Conservation (phyloP, 2,329 filamentous ascomycete species). For the Macroventuria anomochaeta region DNA sequence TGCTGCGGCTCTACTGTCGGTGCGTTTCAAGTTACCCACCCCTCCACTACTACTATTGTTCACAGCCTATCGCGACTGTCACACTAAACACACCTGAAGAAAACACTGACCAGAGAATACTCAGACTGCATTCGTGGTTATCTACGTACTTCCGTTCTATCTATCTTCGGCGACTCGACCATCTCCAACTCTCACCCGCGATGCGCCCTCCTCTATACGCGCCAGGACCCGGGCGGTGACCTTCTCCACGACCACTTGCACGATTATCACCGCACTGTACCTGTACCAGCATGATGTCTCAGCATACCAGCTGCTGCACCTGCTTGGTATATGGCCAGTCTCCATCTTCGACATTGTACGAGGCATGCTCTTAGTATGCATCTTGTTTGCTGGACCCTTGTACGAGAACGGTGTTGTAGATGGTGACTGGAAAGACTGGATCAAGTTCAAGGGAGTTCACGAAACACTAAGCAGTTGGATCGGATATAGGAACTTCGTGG, state of each 20-base stretch:
- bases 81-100: constrained; percentile 17
- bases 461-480: constrained; percentile 73
- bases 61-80: constrained; percentile 34
- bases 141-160: constrained; percentile 94
- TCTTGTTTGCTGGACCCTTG: constrained; percentile 84
- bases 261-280: constrained; percentile 69
- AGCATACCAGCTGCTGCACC: constrained; percentile 63
- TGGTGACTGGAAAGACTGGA: constrained; percentile 70
- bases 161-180: constrained; percentile 79
- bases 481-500: constrained; percentile 84
- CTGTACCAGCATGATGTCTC: constrained; percentile 63
- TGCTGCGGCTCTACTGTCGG: constrained; percentile 47
- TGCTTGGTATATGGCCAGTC: constrained; percentile 83
- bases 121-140: constrained; percentile 78
- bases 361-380: constrained; percentile 72
- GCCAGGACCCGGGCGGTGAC: constrained; percentile 83
- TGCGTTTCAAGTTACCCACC: constrained; percentile 43
- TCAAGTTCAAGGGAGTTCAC: constrained; percentile 62
- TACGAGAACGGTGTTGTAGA: constrained; percentile 81
- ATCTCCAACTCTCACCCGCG: constrained; percentile 77
- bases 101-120: constrained; percentile 29
- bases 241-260: constrained; percentile 73
- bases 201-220: constrained; percentile 88
- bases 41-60: constrained; percentile 25
- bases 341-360: constrained; percentile 68